Base-by-base conservation (phyloP, 306 rosid genomes). In the Castanea sativa region DNA sequence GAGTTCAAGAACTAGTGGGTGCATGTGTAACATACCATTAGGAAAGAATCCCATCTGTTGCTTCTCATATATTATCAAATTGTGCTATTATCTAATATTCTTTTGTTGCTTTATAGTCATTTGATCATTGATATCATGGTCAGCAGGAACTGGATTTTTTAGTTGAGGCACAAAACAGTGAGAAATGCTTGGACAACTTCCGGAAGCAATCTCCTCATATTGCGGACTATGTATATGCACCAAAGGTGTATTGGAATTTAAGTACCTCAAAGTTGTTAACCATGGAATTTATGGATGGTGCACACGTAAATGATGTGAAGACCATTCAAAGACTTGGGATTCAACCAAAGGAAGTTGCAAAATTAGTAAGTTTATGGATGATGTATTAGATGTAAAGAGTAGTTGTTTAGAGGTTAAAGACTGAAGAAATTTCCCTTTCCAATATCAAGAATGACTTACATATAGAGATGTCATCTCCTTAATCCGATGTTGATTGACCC, bases 251-350 rank as follows among this genome's bases (percentile, higher is more conserved):
- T 85, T 95, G 98, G 99, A 88, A 73, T 73, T 79, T 95, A 58
- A 92, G 98, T 74, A 87, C 98, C 80, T 86, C 97, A 72, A 95
- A 91, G 89, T 85, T 95, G 80, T 88, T 95, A 76, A 95, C 98
- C 45, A 95, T 95, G 99, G 99, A 95, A 86, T 95, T 78, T 81
- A 93, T 95, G 60, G 98, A 95, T 55, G 98, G 99, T 69, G 96
- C 88, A 63, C 85, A 91, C 73, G 76, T 95, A 86, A 89, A 83
- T 88, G 98, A 95, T 84, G 92, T 91, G 51, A 89, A 82, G 86
- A 27, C 88, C 67, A 90, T 95, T 8, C 79, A 33, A 73, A 86
- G 76, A 76, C 98, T 95, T 58, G 98, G 96, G 58, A 57, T 95
- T 65, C 88, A 55, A 68, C 97, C 92, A 1, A 87, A 79, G 51